Evolutionary conservation across 176 grass and related monocot genomes (phyloP), one percentile per base, ranked within the genome.

Genomic region (Poa annua): DNA sequence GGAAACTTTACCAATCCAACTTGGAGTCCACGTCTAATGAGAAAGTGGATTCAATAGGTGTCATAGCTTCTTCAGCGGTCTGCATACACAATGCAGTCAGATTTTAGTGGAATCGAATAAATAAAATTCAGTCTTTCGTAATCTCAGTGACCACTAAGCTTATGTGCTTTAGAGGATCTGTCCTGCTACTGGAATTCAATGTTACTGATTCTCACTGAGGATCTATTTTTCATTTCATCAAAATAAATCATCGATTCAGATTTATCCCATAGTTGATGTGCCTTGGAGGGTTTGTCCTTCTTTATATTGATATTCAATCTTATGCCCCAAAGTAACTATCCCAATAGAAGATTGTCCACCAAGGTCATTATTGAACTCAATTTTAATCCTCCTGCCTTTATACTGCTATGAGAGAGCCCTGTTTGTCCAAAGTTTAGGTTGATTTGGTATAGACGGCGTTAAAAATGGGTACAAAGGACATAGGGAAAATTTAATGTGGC

Each of bases 21-120:
- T 99, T 99, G 76, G 97, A 99, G 88, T 99, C 92, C 79, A 99
- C 97, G 86, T 99, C 97, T 81, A 99, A 89, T 25, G 97, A 99
- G 71, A 99, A 99, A 72, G 97, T 99, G 64, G 97, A 99, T 61
- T 99, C 97, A 48, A 99, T 99, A 85, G 97, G 97, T 76, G 97
- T 99, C 93, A 99, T 99, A 84, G 97, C 97, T 38, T 91, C 93
- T 86, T 90, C 88, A 42, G 97, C 97, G 64, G 97, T 99, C 97
- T 99, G 86, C 76, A 86, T 20, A 87, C 60, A 90, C 44, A 81
- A 24, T 60, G 65, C 26, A 64, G 50, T 77, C 50, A 92, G 32
- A 70, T 71, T 78, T 60, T 4, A 48, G 64, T 24, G 10, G 4
- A 56, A 72, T 32, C 24, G 75, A 63, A 47, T 22, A 73, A 16